Base-by-base conservation (phyloP, 2,329 filamentous ascomycete genomes). In the Pyrenophora tritici-repentis region DNA sequence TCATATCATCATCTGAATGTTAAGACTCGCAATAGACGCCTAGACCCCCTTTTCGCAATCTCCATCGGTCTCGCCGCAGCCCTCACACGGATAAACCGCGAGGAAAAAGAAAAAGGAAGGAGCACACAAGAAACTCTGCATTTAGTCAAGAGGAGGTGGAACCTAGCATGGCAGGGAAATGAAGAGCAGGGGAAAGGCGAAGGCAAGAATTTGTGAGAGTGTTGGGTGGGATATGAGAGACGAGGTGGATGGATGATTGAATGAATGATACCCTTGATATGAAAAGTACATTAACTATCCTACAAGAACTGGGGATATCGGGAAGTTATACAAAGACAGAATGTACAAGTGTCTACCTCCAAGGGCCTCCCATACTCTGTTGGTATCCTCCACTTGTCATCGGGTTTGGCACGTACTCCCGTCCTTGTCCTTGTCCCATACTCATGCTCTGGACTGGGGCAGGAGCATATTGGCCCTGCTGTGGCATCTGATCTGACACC, bases 11-110 rank as follows among this genome's bases (percentile, higher is more conserved):
- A 7, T 24, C 3, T 4, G 8, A 6, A 24, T 24, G 22, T 6
- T 24, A 24, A 24, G 22, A 24, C 22, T 24, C 22, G 22, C 18
- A 9, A 24, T 42, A 80, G 78, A 64, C 61, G 68, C 39, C 72
- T 80, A 45, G 79, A 81, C 50, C 78, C 79, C 32, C 48, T 80
- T 46, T 81, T 81, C 65, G 78, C 79, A 26, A 59, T 79, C 43
- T 71, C 71, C n/a, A 76, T 80, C 47, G 79, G 79, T 42, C 56
- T 75, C 43, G 68, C 72, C 0, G 78, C 79, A 6, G 78, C 78
- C 12, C 63, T 58, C 4, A 72, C 70, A 41, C 67, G 72, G 18
- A 73, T 75, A 37, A 65, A 74, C 39, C 73, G 78, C 13, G 78
- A 81, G 55, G 78, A 81, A 57, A 77, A 75, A 48, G 78, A 77